Base-by-base conservation (phyloP, 768 basidiomycete genomes). In the Peribolospora baueri region DNA sequence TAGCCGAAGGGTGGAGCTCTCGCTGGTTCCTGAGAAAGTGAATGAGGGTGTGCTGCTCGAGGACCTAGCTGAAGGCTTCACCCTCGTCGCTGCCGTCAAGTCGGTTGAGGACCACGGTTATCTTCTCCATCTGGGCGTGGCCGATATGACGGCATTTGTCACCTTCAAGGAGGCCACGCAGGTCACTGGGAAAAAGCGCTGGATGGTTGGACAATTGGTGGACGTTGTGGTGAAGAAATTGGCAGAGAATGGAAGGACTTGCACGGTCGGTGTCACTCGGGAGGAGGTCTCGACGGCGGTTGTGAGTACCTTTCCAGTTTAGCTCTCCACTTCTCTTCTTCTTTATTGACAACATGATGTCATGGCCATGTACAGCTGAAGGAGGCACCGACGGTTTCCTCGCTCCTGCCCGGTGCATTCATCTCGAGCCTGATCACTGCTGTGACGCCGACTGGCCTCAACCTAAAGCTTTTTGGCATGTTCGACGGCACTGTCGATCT, bases 41-140 rank as follows among this genome's bases (percentile, higher is more conserved):
- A 93, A 95, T 65, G 71, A 70, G 58, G 85, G 81, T 5, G 73
- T 95, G 1, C 74, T 74, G 25, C 85, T 81, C 67, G 70, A 72
- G 5, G 93, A 97, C 68, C 62, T 25, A 25, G 25, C 25, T 97
- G 45, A 77, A 74, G 52, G 10, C 5, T 63, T 90, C 86, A 78
- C 78, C 25, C 63, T 93, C 48, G 75, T 80, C 0, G 83, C 78
- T 9, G 76, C 80, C 42, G 73, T 91, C 51, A 79, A 79, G 68
- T 84, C 81, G 62, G 70, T 83, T 13, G 93, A 98, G 69, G 93
- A 97, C 63, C 85, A 93, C 65, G 90, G 93, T 1, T 95, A 91
- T 69, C 76, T 81, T 55, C 72, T 98, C 6, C 84, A 88, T 60
- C 70, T 93, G 45, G 91, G 88, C 2, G 63, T 93, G 13, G 66